A percentile compares a stretch with the other conserved stretches of the same genome.
These are phyloP conservation scores for Cryphonectria naterciae DNA, from an alignment of 2,329 filamentous ascomycete genomes.

Conservation along the genomic window DNA sequence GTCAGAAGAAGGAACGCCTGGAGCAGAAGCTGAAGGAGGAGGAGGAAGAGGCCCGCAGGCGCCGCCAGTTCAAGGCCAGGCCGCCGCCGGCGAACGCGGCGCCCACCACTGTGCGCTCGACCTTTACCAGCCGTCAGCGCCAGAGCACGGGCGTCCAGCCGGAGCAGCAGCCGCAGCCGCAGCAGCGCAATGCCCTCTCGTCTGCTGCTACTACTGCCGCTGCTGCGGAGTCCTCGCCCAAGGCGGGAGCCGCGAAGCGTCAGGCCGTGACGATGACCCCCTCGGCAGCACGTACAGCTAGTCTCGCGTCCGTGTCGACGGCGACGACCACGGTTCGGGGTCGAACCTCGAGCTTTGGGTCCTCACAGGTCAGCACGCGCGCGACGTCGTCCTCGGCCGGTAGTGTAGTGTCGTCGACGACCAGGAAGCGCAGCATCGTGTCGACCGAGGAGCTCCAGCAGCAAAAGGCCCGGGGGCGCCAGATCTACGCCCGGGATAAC, in stretches of 20 bases:
- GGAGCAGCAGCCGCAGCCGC: conserved; percentile 1
- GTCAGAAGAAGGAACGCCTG: conserved; percentile 58
- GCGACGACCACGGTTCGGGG: conserved; percentile 32
- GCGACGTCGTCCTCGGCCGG: conserved; percentile 52
- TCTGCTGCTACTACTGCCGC: not conserved
- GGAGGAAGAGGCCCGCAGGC: conserved; percentile 63
- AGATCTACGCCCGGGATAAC: conserved; percentile 59
- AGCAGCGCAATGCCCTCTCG: conserved; percentile 12
- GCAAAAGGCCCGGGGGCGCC: conserved; percentile 57
- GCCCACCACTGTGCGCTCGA: conserved; percentile 54
- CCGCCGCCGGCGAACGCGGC: conserved; percentile 52
- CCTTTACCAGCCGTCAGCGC: conserved; percentile 51
- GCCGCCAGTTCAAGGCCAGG: conserved; percentile 67
- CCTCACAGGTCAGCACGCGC: conserved; percentile 39
- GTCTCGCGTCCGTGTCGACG: conserved; percentile 32
- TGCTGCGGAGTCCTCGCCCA: conserved; percentile 23
- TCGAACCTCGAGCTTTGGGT: conserved; percentile 37
- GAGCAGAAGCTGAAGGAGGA: conserved; percentile 59
- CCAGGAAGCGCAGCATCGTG: conserved; percentile 50
- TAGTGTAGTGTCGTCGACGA: conserved; percentile 40
- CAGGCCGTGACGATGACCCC: conserved; percentile 25
- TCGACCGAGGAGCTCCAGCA: conserved; percentile 55
- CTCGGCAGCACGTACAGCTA: conserved; percentile 21
- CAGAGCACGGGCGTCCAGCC: conserved; percentile 18
- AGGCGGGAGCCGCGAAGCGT: conserved; percentile 28